Conservation (phyloP, 805 yeast genomes). For the Cyberlindnera mississippiensis region DNA sequence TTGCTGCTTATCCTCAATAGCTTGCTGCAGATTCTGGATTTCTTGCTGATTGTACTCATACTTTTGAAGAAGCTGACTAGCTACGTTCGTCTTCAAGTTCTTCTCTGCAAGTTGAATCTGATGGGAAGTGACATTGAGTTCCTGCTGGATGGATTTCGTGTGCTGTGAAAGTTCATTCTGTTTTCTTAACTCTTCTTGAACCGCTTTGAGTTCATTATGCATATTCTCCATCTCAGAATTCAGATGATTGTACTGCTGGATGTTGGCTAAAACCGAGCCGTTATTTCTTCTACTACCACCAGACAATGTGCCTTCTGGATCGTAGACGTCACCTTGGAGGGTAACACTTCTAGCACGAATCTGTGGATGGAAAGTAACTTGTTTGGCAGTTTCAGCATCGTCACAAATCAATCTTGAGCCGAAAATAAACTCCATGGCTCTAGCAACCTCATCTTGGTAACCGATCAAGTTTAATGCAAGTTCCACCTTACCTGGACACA, state of each 20-base stretch:
- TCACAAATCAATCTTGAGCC: constrained; percentile 86
- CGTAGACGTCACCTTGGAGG: constrained; percentile 88
- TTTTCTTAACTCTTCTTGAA: constrained; percentile 38
- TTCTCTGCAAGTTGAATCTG: constrained; percentile 53
- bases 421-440: constrained; percentile 89
- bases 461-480: constrained; percentile 81
- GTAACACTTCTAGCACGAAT: constrained; percentile 83
- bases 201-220: constrained; percentile 38
- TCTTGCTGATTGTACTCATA: constrained; percentile 44
- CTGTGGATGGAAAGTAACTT: constrained; percentile 81
- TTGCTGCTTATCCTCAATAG: constrained; percentile 35
- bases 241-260: constrained; percentile 59
- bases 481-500: constrained; percentile 83
- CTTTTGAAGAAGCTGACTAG: constrained; percentile 51
- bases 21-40: constrained; percentile 37
- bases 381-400: constrained; percentile 84
- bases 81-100: constrained; percentile 51
- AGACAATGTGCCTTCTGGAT: constrained; percentile 91
- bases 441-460: constrained; percentile 62
- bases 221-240: constrained; percentile 36
- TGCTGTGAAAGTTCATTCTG: constrained; percentile 42
- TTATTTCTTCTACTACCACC: constrained; percentile 82
- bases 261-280: constrained; percentile 54
- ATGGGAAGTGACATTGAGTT: constrained; percentile 53
- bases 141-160: constrained; percentile 55